A percentile compares a stretch with the other conserved stretches of the same genome.
Evolutionary conservation across 2,329 filamentous ascomycete species (phyloP).

Genomic region (Trichoderma citrinoviride): DNA sequence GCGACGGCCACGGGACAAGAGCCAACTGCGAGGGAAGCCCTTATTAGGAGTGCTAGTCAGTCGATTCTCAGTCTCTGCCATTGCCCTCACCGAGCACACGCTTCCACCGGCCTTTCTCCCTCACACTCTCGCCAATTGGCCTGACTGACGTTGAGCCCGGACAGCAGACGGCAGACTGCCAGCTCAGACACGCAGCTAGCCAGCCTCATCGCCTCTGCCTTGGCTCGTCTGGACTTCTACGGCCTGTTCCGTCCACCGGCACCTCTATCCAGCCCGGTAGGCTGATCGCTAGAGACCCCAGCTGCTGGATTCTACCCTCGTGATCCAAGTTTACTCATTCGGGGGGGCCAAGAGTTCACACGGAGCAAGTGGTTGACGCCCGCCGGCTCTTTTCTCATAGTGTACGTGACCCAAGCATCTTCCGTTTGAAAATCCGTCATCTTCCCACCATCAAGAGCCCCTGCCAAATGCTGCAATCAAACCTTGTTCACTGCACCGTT

Average conservation of each 20-base stretch:
- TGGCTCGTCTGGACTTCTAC: not conserved
- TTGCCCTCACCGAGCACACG: slow-evolving; percentile 15
- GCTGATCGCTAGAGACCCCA: not conserved
- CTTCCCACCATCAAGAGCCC: not conserved
- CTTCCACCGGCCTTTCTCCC: not conserved
- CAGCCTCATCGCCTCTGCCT: not conserved
- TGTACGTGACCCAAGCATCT: slow-evolving; percentile 9
- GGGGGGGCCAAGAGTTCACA: not conserved
- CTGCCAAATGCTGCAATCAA: not conserved
- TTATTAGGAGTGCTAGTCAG: slow-evolving; percentile 1
- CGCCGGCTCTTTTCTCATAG: not conserved
- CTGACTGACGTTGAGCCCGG: slow-evolving; percentile 8
- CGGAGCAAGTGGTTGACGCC: not conserved
- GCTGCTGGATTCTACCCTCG: not conserved
- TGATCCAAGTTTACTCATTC: not conserved
- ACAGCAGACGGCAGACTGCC: not conserved
- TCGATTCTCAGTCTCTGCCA: not conserved
- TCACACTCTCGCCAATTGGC: slow-evolving; percentile 12
- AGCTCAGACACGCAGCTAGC: not conserved
- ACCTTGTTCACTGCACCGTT: not conserved
- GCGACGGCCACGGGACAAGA: slow-evolving; percentile 1
- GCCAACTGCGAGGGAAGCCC: not conserved
- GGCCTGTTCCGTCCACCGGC: not conserved
- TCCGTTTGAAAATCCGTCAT: not conserved
- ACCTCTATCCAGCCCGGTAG: not conserved